Conservation (phyloP, 2,329 filamentous ascomycete genomes). For the Kalaharituber pfeilii region DNA sequence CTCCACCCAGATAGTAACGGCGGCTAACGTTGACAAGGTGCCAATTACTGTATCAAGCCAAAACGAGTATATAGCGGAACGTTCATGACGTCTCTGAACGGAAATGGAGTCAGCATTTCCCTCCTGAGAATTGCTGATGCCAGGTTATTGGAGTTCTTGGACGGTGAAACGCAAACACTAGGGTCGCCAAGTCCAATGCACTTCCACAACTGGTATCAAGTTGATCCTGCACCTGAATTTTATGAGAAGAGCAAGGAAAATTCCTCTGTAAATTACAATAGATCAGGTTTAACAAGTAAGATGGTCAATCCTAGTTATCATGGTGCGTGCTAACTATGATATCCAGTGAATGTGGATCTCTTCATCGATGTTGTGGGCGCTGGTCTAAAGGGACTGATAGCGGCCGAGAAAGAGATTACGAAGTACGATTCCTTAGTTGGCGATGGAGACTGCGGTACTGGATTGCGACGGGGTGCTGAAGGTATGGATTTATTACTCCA, state of each 20-base stretch:
- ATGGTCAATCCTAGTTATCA: background rate
- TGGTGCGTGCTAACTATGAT: background rate
- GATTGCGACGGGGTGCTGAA: constrained; percentile 73
- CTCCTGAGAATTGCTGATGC: constrained; percentile 41
- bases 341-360: constrained; percentile 33
- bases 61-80: constrained; percentile 46
- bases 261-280: constrained; percentile 27
- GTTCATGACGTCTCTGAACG: constrained; percentile 57
- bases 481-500: constrained; percentile 30
- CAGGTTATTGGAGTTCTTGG: constrained; percentile 39
- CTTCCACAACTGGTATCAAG: background rate
- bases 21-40: no score
- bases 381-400: constrained; percentile 42
- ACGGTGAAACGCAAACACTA: constrained; percentile 29
- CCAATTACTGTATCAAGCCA: constrained; percentile 42
- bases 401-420: constrained; percentile 47
- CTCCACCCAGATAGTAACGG: no score
- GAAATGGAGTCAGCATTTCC: constrained; percentile 52
- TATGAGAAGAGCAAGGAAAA: background rate
- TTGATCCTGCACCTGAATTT: background rate
- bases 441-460: constrained; percentile 78
- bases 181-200: background rate
- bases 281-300: background rate
- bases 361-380: constrained; percentile 37
- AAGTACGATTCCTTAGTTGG: constrained; percentile 64